Base-by-base conservation (phyloP, 2,329 filamentous ascomycete genomes). In the Talaromyces sp. region DNA sequence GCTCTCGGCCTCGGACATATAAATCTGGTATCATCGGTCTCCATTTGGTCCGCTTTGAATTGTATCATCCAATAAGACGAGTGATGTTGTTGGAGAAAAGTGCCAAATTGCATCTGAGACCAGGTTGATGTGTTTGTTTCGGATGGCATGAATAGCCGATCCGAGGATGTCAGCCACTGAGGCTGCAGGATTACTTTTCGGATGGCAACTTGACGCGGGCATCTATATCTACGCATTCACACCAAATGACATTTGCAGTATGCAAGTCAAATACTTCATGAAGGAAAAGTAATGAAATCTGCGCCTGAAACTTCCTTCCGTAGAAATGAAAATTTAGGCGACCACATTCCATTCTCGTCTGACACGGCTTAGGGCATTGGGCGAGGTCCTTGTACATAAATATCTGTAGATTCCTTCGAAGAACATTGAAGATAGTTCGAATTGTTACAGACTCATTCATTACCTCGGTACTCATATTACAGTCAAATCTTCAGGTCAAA, bases 61-160 rank as follows among this genome's bases (percentile, higher is more conserved):
- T 9, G 52, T 35, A 14, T 37, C 8, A 56, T 37, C 52, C 33
- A 14, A 56, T 22, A 8, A 33, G 10, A 56, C 8, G 33, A 24
- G 33, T 3, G 33, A 56, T 56, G 31, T 39, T 39, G 33, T 37
- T 9, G 19, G 33, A 24, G 33, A 22, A 35, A 56, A 56, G 52
- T 56, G 31, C 5, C 24, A 19, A 7, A 22, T 39, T 37, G 10
- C 33, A 24, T 22, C 4, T 39, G n/a, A 56, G 52, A 37, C 31
- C n/a, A 14, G n/a, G 33, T 39, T 56, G 33, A 37, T 24, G 8
- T 22, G 10, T 6, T 37, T 14, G 31, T 31, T 9, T 3, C 63
- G 63, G 63, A 56, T 60, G 63, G 48, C 37, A 65, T 24, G 63
- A 60, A 10, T 22, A 65, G 48, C 57, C 63, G 63, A 61, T 14